phyloP scores from a whole-genome alignment of 2,329 filamentous ascomycete species.

The Huntiella bhutanensis region DNA sequence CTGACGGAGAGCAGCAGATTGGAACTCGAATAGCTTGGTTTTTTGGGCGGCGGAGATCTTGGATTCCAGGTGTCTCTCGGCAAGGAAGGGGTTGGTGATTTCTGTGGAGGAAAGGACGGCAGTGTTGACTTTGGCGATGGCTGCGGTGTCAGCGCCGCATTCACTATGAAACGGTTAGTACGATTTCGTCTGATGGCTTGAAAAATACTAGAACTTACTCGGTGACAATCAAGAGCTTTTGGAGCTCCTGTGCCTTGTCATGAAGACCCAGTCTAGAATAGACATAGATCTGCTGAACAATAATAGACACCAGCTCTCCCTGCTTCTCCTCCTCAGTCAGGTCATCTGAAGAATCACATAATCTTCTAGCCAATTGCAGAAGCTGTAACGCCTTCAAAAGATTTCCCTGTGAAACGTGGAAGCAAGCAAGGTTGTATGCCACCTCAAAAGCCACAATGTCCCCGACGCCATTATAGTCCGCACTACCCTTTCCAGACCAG shows the following conservation, averaged over 20 bases:
- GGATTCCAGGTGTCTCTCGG: conserved; percentile 41
- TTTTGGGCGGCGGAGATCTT: conserved; percentile 32
- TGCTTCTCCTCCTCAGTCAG: conserved; percentile 55
- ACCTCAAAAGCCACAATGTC: conserved; percentile 52
- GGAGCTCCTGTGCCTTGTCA: conserved; percentile 45
- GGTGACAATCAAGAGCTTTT: conserved; percentile 38
- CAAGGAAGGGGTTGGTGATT: conserved; percentile 44
- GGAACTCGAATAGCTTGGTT: conserved; percentile 55
- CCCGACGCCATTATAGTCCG: conserved; percentile 1
- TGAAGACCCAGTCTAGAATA: conserved; percentile 45
- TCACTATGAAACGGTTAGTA: conserved; percentile 26
- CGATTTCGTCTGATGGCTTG: background rate
- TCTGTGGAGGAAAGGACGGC: conserved; percentile 23
- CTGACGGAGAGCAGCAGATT: conserved; percentile 31
- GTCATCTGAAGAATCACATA: conserved; percentile 58
- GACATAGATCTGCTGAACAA: conserved; percentile 58
- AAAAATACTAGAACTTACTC: conserved; percentile 29
- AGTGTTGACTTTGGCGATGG: conserved; percentile 48
- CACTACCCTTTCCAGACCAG: conserved; percentile 40
- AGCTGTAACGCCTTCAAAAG: conserved; percentile 44
- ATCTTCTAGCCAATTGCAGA: conserved; percentile 47
- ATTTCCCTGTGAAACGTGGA: conserved; percentile 50
- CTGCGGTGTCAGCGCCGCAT: conserved; percentile 44
- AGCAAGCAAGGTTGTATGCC: conserved; percentile 63
- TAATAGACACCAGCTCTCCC: conserved; percentile 55